Percentiles rank a stretch among this genome's conserved stretches.
Evolutionary conservation across 768 basidiomycete species (phyloP).

Genomic region (Agaricus subrufescens): DNA sequence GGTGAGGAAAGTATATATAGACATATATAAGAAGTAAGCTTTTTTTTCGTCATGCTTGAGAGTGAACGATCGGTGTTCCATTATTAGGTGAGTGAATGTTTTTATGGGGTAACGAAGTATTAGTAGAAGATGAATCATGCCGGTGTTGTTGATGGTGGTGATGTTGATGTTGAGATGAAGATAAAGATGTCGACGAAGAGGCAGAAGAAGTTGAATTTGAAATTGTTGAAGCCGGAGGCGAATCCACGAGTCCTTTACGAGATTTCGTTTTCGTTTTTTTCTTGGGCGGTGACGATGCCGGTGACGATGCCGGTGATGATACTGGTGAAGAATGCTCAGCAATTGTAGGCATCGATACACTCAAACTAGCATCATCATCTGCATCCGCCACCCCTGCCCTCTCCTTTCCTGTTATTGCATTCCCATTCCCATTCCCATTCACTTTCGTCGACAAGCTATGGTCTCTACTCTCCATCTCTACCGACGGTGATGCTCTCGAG

Average conservation of each 20-base stretch:
- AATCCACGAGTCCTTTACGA: too few relatives aligned
- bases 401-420: too few relatives aligned
- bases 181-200: too few relatives aligned
- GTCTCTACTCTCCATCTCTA: conserved; percentile 4
- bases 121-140: neutral
- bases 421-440: too few relatives aligned
- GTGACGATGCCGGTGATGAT: neutral
- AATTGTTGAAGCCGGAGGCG: too few relatives aligned
- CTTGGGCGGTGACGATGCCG: neutral
- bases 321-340: neutral
- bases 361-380: neutral
- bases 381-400: too few relatives aligned
- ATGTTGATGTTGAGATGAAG: too few relatives aligned
- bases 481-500: neutral
- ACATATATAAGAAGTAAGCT: neutral
- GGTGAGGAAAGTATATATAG: neutral
- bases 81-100: conserved; percentile 18
- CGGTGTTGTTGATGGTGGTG: too few relatives aligned
- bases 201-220: too few relatives aligned
- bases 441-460: neutral
- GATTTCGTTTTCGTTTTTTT: too few relatives aligned
- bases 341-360: neutral
- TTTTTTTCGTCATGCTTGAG: conserved; percentile 18
- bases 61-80: conserved; percentile 20
- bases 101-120: conserved; percentile 11